Percentiles rank a stretch among this genome's conserved stretches.
Conservation (phyloP, 352 stramenopile genomes). For the Pelagophyceae sp. region DNA sequence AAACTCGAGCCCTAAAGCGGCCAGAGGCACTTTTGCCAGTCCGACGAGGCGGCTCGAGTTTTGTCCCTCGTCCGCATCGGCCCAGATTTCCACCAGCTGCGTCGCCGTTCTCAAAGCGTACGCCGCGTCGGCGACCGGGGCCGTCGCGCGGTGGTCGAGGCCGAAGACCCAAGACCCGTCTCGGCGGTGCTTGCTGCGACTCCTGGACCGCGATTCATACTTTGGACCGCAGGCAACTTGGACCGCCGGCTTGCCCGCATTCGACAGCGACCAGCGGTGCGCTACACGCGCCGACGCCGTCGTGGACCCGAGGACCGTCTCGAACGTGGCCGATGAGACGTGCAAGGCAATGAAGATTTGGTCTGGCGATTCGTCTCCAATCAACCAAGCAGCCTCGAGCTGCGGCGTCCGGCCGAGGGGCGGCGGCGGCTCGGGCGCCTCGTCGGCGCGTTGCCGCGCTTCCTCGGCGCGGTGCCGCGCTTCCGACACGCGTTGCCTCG, state of each 20-base stretch:
- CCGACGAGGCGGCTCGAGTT: neutral
- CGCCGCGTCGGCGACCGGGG: neutral
- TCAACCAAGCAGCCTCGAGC: too few relatives aligned
- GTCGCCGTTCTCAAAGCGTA: neutral
- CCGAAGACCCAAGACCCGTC: neutral
- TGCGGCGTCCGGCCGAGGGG: too few relatives aligned
- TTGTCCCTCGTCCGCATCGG: neutral
- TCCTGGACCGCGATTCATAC: neutral
- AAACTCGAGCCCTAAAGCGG: neutral
- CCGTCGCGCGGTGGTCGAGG: neutral
- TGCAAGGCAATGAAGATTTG: neutral
- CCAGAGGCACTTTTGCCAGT: neutral
- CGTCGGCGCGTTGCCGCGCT: too few relatives aligned
- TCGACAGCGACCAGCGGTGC: conserved; percentile 10
- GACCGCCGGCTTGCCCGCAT: neutral
- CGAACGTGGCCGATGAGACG: neutral
- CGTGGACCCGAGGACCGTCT: neutral
- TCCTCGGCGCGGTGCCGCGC: too few relatives aligned
- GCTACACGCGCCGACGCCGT: neutral
- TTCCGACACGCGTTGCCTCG: too few relatives aligned
- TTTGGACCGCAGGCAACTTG: neutral
- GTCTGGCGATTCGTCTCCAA: too few relatives aligned
- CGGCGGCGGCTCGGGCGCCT: too few relatives aligned
- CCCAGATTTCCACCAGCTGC: conserved; percentile 1
- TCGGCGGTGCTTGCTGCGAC: neutral